Percentiles rank a stretch among this genome's conserved stretches.
Conservation (phyloP, 345 rosid genomes). For the Erodium maritimum region DNA sequence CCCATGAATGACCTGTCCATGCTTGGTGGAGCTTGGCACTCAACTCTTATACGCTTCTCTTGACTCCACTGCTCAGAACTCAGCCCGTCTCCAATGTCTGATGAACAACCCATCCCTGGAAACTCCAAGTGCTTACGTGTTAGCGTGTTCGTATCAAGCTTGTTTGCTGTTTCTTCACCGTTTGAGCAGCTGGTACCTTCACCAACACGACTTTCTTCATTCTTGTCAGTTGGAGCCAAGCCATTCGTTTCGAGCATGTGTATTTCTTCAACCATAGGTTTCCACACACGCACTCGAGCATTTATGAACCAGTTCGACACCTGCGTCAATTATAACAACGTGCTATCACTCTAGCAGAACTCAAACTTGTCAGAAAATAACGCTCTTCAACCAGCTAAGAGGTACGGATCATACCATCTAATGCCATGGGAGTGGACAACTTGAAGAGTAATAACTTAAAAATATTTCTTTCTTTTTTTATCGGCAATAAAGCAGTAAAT, state of each 20-base stretch:
- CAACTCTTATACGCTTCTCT: conserved; percentile 32
- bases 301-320: conserved; percentile 66
- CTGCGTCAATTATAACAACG: conserved; percentile 13
- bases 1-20: conserved; percentile 28
- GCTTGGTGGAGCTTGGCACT: conserved; percentile 18
- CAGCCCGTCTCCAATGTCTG: conserved; percentile 10
- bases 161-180: conserved; percentile 12
- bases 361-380: too few relatives aligned
- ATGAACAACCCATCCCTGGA: conserved; percentile 8
- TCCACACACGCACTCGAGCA: conserved; percentile 53
- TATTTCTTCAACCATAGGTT: conserved; percentile 61
- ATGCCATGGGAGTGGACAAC: not conserved
- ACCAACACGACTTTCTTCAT: conserved; percentile 9
- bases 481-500: too few relatives aligned
- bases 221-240: conserved; percentile 16
- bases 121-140: conserved; percentile 15
- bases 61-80: conserved; percentile 20
- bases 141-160: conserved; percentile 7
- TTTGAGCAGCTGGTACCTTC: conserved; percentile 15
- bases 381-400: not conserved
- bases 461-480: too few relatives aligned
- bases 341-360: not conserved
- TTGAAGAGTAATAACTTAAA: not conserved
- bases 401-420: not conserved
- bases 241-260: conserved; percentile 44